phyloP scores from a whole-genome alignment of 1,284 basidiomycete genomes.

The Kwoniella shivajii region DNA sequence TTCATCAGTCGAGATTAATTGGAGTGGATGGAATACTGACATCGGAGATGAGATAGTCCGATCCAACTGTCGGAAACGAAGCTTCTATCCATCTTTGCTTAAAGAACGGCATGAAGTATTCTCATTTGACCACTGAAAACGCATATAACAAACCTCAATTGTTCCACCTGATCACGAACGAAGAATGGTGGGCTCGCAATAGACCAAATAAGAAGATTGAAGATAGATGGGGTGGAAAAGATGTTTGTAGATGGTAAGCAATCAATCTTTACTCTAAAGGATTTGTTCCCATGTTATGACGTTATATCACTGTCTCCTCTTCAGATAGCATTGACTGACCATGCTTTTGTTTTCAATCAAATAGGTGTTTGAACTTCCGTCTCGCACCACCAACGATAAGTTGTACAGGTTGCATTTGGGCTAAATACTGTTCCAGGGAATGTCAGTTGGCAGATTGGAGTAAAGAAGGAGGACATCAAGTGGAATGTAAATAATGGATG shows the following conservation, averaged over 20 bases:
- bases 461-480: conserved; percentile 36
- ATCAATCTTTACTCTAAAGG: background rate
- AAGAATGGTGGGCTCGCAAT: conserved; percentile 40
- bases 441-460: conserved; percentile 51
- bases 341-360: too few species aligned
- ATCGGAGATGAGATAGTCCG: conserved; percentile 23
- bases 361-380: conserved; percentile 45
- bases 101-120: conserved; percentile 36
- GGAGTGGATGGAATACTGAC: background rate
- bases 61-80: conserved; percentile 42
- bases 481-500: conserved; percentile 29
- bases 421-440: conserved; percentile 49
- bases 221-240: conserved; percentile 39
- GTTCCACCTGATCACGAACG: conserved; percentile 40
- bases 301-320: too few species aligned
- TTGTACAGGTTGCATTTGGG: conserved; percentile 44
- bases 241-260: conserved; percentile 45
- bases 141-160: conserved; percentile 38
- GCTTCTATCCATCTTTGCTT: conserved; percentile 46
- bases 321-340: too few species aligned
- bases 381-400: conserved; percentile 17
- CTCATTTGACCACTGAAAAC: conserved; percentile 27
- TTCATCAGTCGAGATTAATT: background rate
- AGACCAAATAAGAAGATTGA: conserved; percentile 19
- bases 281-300: background rate